A percentile compares a stretch with the other conserved stretches of the same genome.
These are phyloP conservation scores for Rutstroemia sydowiana DNA, from an alignment of 2,329 filamentous ascomycete genomes.

Conservation along the genomic window DNA sequence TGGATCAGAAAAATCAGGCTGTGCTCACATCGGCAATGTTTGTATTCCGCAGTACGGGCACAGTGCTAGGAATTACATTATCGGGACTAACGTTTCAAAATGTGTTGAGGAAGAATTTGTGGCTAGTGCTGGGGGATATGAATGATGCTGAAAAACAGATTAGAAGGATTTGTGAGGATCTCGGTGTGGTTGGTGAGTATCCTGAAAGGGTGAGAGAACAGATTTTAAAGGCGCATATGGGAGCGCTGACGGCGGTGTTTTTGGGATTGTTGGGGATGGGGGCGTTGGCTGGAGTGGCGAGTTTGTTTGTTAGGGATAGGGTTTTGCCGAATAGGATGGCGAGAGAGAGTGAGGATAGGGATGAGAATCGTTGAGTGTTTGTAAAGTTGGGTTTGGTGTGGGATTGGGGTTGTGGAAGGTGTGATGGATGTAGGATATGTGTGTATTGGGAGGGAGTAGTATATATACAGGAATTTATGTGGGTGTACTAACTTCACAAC, in stretches of 20 bases:
- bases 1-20: constrained; percentile 57
- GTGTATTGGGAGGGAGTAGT: too few relatives aligned
- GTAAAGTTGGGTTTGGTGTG: too few relatives aligned
- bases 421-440: too few relatives aligned
- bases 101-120: constrained; percentile 1
- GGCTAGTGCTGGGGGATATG: constrained; percentile 11
- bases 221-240: constrained; percentile 5
- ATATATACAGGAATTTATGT: too few relatives aligned
- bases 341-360: too few relatives aligned
- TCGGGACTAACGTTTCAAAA: constrained; percentile 14
- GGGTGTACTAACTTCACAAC: too few relatives aligned
- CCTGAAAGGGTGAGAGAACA: background rate
- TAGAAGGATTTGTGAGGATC: background rate
- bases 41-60: constrained; percentile 66
- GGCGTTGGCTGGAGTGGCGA: too few relatives aligned
- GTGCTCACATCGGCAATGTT: constrained; percentile 71
- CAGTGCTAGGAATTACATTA: constrained; percentile 54
- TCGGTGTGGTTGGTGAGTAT: background rate
- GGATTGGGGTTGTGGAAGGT: too few relatives aligned
- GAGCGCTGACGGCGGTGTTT: constrained; percentile 4
- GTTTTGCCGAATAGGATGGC: too few relatives aligned
- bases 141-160: constrained; percentile 1
- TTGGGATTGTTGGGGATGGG: constrained; percentile 4
- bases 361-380: too few relatives aligned
- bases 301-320: background rate